Base-by-base conservation (phyloP, 495 filamentous ascomycete genomes). In the Viridothelium virens region DNA sequence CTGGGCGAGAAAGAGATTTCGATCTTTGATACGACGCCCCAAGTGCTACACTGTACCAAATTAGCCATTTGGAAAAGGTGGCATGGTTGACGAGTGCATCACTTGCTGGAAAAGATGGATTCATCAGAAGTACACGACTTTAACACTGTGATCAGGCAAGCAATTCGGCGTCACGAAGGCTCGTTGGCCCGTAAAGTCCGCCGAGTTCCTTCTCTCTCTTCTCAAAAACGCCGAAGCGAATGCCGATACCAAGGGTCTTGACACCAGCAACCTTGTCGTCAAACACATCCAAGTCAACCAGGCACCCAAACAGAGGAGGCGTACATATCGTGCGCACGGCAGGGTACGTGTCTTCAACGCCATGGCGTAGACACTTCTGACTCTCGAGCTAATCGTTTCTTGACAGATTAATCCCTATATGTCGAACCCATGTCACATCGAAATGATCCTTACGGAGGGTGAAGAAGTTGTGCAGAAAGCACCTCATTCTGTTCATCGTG, bases 251-350 rank as follows among this genome's bases (percentile, higher is more conserved):
- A 97, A 97, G 86, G 94, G 95, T 78, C 91, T 99, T 73, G 94
- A 99, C 81, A 97, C 91, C 73, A 85, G 87, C 82, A 95, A 92
- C 83, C 85, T 99, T 70, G 82, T 96, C 75, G 89, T 99, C 79
- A 95, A 96, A 89, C 94, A 96, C 86, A 97, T 99, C 82, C 94
- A 97, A 82, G 95, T 97, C 83, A 97, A 97, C 87, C 94, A 99
- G 84, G 94, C 94, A 68, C 94, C 94, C 74, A 97, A 97, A 87
- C 91, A 96, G 82, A 85, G 94, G 76, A 86, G 94, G 80, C 88
- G 94, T 75, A 99, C 94, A 74, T 99, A 97, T 87, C 91, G 94
- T 86, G 95, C 95, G 68, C 94, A 99, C 84, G 94, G 94, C 86
- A 90, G 92, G 85, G 94, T 98, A 96, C 75, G 94, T 89, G 71